A percentile compares a stretch with the other conserved stretches of the same genome.
phyloP scores from a whole-genome alignment of 306 rosid genomes.

The Castanea crenata region DNA sequence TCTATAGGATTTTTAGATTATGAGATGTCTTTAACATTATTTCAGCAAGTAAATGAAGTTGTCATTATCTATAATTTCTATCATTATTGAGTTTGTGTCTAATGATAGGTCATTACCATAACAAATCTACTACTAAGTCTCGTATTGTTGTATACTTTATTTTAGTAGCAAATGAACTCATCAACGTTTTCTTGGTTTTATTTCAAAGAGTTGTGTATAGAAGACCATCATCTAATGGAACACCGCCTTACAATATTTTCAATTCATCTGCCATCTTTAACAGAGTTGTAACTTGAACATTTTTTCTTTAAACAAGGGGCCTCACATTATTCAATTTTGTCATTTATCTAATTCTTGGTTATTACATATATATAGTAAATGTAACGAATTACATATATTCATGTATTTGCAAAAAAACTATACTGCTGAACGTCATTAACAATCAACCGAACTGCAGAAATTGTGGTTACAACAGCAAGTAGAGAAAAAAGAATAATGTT shows the following conservation, averaged over 20 bases:
- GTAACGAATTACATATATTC: neutral
- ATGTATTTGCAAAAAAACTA: conserved; percentile 49
- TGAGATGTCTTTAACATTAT: neutral
- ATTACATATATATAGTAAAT: neutral
- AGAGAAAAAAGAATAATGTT: conserved; percentile 37
- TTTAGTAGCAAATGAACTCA: neutral
- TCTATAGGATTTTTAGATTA: neutral
- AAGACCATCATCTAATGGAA: too few relatives aligned
- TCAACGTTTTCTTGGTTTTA: neutral
- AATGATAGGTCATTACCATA: neutral
- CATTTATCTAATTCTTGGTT: neutral
- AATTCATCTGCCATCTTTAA: neutral
- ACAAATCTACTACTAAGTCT: neutral
- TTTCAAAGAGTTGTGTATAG: neutral
- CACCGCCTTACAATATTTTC: neutral
- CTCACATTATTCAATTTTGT: neutral
- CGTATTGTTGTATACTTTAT: neutral
- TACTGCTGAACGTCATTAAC: conserved; percentile 34
- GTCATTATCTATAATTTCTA: neutral
- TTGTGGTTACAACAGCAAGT: conserved; percentile 42
- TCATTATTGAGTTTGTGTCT: neutral
- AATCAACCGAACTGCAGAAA: conserved; percentile 48
- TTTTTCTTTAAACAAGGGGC: neutral
- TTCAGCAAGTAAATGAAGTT: neutral
- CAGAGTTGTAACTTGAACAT: neutral